Evolutionary conservation across 2,329 filamentous ascomycete genomes (phyloP).

Genomic region (Clarireedia sp.): DNA sequence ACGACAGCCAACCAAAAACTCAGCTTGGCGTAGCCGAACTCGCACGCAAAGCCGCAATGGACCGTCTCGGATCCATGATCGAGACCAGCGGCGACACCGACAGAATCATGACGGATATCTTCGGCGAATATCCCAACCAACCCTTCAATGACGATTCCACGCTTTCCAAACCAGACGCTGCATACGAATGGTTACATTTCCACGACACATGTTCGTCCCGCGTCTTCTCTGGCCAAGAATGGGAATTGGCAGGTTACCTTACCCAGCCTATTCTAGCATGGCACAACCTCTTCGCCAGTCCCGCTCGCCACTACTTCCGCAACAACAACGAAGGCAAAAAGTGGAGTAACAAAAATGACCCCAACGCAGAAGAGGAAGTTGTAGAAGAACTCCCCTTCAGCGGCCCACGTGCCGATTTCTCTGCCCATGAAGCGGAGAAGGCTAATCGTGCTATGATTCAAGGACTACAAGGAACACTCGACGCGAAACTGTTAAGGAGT

Average conservation of each 20-base stretch:
- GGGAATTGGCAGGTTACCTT: constrained; percentile 84
- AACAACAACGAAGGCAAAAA: constrained; percentile 38
- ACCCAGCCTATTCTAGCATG: constrained; percentile 82
- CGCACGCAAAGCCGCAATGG: constrained; percentile 63
- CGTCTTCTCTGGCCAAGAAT: constrained; percentile 79
- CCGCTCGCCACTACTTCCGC: constrained; percentile 36
- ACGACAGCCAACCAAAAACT: constrained; percentile 36
- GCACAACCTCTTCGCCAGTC: constrained; percentile 81
- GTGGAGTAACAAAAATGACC: constrained; percentile 19
- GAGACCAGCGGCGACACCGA: constrained; percentile 73
- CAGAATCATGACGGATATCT: constrained; percentile 74
- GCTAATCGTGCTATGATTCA: constrained; percentile 68
- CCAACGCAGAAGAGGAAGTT: constrained; percentile 23
- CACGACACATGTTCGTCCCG: constrained; percentile 75
- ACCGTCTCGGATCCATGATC: constrained; percentile 65
- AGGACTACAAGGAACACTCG: constrained; percentile 65
- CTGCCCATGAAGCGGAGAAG: constrained; percentile 73
- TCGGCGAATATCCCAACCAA: constrained; percentile 75
- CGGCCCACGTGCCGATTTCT: constrained; percentile 73
- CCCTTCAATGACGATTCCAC: constrained; percentile 90
- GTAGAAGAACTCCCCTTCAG: constrained; percentile 60
- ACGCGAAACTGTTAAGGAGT: constrained; percentile 61
- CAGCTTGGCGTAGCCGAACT: constrained; percentile 66
- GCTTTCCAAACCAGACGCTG: constrained; percentile 72
- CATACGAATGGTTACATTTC: constrained; percentile 91